Conservation (phyloP, 805 yeast species). For the Saccharomycopsis schoenii region DNA sequence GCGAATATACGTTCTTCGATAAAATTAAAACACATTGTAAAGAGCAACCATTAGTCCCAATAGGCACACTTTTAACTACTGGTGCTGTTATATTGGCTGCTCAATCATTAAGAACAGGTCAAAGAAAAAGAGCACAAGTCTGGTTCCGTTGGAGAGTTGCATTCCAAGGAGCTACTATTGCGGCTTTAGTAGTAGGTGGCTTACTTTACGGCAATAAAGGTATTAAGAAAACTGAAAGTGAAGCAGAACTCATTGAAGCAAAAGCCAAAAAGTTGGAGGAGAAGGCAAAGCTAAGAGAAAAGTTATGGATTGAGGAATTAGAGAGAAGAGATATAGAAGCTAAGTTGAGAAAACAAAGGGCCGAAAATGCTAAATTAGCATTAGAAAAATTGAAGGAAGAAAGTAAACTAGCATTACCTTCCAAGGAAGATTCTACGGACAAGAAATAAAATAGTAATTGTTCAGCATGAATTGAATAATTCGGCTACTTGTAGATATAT, state of each 20-base stretch:
- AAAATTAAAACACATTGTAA: constrained; percentile 54
- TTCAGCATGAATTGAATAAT: background rate
- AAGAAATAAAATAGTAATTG: background rate
- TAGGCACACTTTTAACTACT: constrained; percentile 69
- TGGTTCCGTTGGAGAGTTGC: constrained; percentile 88
- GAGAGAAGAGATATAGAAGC: constrained; percentile 77
- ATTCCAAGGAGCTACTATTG: constrained; percentile 72
- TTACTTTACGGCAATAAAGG: constrained; percentile 47
- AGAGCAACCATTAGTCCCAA: constrained; percentile 83
- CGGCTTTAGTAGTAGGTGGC: constrained; percentile 76
- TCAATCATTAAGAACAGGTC: constrained; percentile 60
- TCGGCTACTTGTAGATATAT: too few species aligned
- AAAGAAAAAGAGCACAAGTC: constrained; percentile 63
- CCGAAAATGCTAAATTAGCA: constrained; percentile 43
- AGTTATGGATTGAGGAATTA: constrained; percentile 70
- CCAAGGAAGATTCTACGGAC: background rate
- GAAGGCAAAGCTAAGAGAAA: constrained; percentile 79
- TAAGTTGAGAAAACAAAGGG: constrained; percentile 56
- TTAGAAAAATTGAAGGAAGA: constrained; percentile 33
- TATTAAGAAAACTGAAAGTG: constrained; percentile 21
- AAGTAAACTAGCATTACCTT: constrained; percentile 18
- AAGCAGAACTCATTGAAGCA: constrained; percentile 32
- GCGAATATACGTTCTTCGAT: constrained; percentile 39
- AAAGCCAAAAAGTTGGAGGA: constrained; percentile 59
- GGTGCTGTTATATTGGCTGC: constrained; percentile 77